Percentiles rank a stretch among this genome's conserved stretches.
These are phyloP conservation scores for Phytopythium aichiense DNA, from an alignment of 352 stramenopile species.

Conservation along the genomic window DNA sequence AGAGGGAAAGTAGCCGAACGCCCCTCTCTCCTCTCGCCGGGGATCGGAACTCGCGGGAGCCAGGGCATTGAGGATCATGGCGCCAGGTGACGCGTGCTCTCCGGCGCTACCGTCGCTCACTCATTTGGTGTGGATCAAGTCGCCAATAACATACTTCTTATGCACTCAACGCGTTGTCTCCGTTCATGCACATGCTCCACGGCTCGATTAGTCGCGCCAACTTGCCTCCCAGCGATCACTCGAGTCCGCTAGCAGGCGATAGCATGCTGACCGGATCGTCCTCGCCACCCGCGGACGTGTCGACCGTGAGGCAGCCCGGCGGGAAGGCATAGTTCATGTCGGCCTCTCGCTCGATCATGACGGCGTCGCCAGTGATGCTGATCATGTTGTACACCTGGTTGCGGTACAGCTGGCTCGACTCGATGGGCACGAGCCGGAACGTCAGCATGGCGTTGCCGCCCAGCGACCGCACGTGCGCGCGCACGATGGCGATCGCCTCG, in stretches of 20 bases:
- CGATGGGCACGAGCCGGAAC: conserved; percentile 83
- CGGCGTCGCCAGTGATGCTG: conserved; percentile 83
- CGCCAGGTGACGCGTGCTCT: not conserved
- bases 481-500: conserved; percentile 84
- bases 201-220: no score
- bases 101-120: not conserved
- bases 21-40: not conserved
- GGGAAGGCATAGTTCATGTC: conserved; percentile 28
- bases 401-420: conserved; percentile 84
- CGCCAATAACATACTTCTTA: not conserved
- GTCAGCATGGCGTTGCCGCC: conserved; percentile 86
- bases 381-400: conserved; percentile 93
- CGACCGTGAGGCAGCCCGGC: conserved; percentile 24
- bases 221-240: not conserved
- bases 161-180: not conserved
- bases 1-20: not conserved
- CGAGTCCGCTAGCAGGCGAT: not conserved
- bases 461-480: conserved; percentile 76
- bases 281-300: conserved; percentile 20
- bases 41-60: not conserved
- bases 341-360: conserved; percentile 69
- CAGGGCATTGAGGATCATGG: not conserved
- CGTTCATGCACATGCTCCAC: no score
- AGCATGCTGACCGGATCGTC: conserved; percentile 11
- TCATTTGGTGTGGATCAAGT: conserved; percentile 2